Percentiles rank a stretch among this genome's conserved stretches.
phyloP scores from a whole-genome alignment of 169 alveolate species.

The Cryptosporidium ryanae region DNA sequence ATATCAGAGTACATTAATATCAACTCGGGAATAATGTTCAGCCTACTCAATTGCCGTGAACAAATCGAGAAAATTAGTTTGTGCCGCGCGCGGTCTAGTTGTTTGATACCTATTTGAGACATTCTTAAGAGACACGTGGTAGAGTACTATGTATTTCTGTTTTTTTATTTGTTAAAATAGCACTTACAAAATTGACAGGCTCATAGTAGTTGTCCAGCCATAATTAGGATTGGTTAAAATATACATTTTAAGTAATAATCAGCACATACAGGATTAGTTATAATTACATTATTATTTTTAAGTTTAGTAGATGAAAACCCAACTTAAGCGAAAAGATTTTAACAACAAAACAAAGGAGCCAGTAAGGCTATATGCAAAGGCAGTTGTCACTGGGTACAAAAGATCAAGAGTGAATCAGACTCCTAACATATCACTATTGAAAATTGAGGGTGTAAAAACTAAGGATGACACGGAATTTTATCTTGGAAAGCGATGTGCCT shows the following conservation, averaged over 20 bases:
- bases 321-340: conserved; percentile 27
- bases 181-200: neutral
- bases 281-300: too few relatives aligned
- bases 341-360: conserved; percentile 84
- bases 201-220: neutral
- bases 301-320: conserved; percentile 12
- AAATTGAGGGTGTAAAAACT: conserved; percentile 95
- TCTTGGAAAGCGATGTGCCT: conserved; percentile 97
- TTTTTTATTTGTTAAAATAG: neutral
- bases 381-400: conserved; percentile 92
- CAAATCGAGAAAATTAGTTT: neutral
- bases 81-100: conserved; percentile 5
- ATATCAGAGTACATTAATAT: neutral
- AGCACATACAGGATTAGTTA: too few relatives aligned
- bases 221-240: neutral
- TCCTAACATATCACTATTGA: conserved; percentile 94
- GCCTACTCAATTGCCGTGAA: neutral
- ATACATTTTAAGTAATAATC: neutral
- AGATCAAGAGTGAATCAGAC: conserved; percentile 95
- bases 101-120: conserved; percentile 35
- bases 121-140: conserved; percentile 48
- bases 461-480: conserved; percentile 95
- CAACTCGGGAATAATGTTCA: neutral
- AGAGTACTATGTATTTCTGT: conserved; percentile 7
- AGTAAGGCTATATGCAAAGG: conserved; percentile 90